Base-by-base conservation (phyloP, 352 stramenopile species). In the Globisporangium acanthophoron region DNA sequence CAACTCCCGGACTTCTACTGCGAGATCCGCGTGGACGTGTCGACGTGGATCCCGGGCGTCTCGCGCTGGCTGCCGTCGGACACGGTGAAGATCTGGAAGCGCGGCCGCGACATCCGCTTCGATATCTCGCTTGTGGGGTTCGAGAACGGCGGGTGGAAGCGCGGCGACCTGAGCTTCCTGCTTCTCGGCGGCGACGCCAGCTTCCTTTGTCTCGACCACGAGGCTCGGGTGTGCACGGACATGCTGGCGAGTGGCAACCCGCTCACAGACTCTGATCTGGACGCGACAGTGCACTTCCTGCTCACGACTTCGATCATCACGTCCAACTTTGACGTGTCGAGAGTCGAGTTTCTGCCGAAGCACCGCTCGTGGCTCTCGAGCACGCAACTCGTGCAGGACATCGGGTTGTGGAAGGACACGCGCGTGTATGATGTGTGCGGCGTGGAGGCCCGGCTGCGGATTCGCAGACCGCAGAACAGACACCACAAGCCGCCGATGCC, bases 81-180 rank as follows among this genome's bases (percentile, higher is more conserved):
- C 59, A 86, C 75, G 3, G 62, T 92, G 21, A 87, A 78, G 62
- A 90, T 92, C 48, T 90, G 79, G 79, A 92, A 92, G 62, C 71
- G 74, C 13, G 71, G 59, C 3, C 52, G 68, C 40, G 64, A 90
- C 45, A 73, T 90, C 29, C 74, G 82, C 43, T 80, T 87, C 21
- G 79, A 92, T 40, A 69, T 88, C 21, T 80, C 77, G 2, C 67
- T 92, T 12, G 69, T 88, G 15, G 81, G 80, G 3, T 88, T 88
- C 54, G 68, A 88, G 31, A 74, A 82, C 43, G 74, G 77, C 2
- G 54, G 61, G 33, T 92, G 81, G 81, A 63, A 80, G 55, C 79
- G 81, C 47, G 81, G 81, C 39, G 68, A 87, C 31, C 44, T 88
- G 46, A 86, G 79, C 9, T 88, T 90, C 50, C 37, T 89, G 24